Evolutionary conservation across 2,329 filamentous ascomycete genomes (phyloP).

Genomic region (Aspergillus sclerotialis): DNA sequence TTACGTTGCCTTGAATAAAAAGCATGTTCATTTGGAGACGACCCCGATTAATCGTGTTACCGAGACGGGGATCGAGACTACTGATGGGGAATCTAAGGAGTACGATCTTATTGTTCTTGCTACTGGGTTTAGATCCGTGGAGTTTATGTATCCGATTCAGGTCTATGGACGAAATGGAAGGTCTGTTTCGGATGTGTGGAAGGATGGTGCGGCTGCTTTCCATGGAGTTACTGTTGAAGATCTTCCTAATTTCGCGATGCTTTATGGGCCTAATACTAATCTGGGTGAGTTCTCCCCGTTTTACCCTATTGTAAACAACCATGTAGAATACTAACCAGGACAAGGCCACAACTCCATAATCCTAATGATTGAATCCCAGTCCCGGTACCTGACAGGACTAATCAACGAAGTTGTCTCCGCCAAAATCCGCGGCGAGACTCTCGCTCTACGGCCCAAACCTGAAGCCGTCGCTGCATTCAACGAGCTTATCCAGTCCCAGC

Average conservation of each 20-base stretch:
- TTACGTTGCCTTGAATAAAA: slow-evolving; percentile 42
- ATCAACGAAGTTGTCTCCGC: slow-evolving; percentile 45
- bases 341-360: slow-evolving; percentile 52
- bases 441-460: slow-evolving; percentile 42
- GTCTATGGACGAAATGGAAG: slow-evolving; percentile 41
- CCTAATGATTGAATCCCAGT: slow-evolving; percentile 56
- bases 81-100: slow-evolving; percentile 33
- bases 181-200: slow-evolving; percentile 47
- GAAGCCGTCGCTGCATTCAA: slow-evolving; percentile 40
- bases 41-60: slow-evolving; percentile 42
- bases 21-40: slow-evolving; percentile 48
- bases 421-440: slow-evolving; percentile 27
- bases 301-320: not conserved
- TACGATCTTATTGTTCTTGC: slow-evolving; percentile 53
- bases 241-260: slow-evolving; percentile 51
- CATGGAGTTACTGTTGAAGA: slow-evolving; percentile 46
- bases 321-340: no score
- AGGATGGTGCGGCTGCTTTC: slow-evolving; percentile 44
- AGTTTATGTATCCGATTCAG: slow-evolving; percentile 54
- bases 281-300: slow-evolving; percentile 21
- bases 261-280: slow-evolving; percentile 54
- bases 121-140: slow-evolving; percentile 52
- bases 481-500: slow-evolving; percentile 36
- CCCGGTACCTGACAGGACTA: slow-evolving; percentile 46
- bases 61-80: slow-evolving; percentile 41